Base-by-base conservation (phyloP, 1,139 yeast species). In the Pichia sp. region DNA sequence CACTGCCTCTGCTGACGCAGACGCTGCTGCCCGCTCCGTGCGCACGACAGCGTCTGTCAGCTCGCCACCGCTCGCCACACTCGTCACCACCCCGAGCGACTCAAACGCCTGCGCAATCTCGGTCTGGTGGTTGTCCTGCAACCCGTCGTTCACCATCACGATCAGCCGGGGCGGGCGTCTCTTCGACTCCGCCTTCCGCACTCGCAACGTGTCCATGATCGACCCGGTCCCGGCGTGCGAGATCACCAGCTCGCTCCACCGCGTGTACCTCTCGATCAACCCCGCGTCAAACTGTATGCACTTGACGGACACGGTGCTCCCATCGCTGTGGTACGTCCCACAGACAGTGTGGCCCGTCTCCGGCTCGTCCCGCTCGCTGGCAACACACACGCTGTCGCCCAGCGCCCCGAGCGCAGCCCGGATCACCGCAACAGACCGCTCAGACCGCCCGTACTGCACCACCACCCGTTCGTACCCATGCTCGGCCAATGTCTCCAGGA, bases 181-280 rank as follows among this genome's bases (percentile, higher is more conserved):
- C 7, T 12, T 8, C 44, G 6, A 10, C 16, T 2, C 24, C 8
- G 9, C 40, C 34, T 7, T 43, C 30, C 38, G n/a, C 7, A 74
- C 68, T 27, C 92, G 74, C 42, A 90, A 70, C 0, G 88, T 78
- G 64, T 93, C 99, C 24, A 93, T 70, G 9, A 93, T 87, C 0
- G 97, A 87, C 1, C 99, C 99, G 0, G 98, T 89, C 2, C 95
- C 98, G 0, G 96, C 97, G 68, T 93, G 98, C 1, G 96, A 84
- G 12, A 93, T 77, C 7, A 92, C 87, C 9, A 58, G 4, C 3
- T 40, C 50, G 40, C 58, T 48, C 2, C 33, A 48, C 0, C 62
- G 42, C 1, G 85, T 77, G 31, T 62, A 67, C 58, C 79, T 57
- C 8, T 61, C 50, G 49, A 68, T 64, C 63, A 85, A 66, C 61